Evolutionary conservation across 129 eudicot genomes (phyloP), one percentile per base, ranked within the genome.

Genomic region (Scalesia atractyloides): DNA sequence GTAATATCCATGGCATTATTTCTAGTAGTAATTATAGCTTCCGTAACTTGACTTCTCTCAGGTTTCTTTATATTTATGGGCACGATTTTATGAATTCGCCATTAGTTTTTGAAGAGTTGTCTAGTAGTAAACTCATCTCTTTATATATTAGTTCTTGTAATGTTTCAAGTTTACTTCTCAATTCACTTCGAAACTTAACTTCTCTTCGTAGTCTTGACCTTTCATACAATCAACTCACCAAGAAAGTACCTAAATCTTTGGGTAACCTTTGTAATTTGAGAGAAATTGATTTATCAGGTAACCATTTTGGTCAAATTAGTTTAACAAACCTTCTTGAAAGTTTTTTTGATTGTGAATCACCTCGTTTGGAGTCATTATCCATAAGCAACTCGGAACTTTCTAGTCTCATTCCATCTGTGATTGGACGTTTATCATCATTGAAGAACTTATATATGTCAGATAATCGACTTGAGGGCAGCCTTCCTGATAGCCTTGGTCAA

Each of bases 401-500:
- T 17, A 39, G 75, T 53, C 7, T 12, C 19, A 60, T 60, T 15
- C 66, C 66, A 34, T 33, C 7, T 2, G 34, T 17, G 44, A 33
- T 60, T 14, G 37, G 36, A 41, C 47, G 13, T 34, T 41, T 69
- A 14, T 33, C 60, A 7, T 36, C 37, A 16, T 17, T 69, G 26
- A 15, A 16, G 47, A 16, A 3, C 6, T 18, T 68, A 10, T 2
- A 47, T 17, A 16, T 60, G 5, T 60, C 66, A 26, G 3, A 14
- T 14, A 60, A 60, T 39, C 18, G 3, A 24, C 18, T 60, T 3
- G 6, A 60, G 1, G 70, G 70, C 1, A 73, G 39, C 20, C 26
- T 73, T 16, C 78, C 78, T 10, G 20, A 15, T 3, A 49, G 54
- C 70, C 52, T 73, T 14, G 62, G 70, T 61, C 51, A 26, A 12